Evolutionary conservation across 1,284 basidiomycete genomes (phyloP).

Genomic region (Ganoderma resinaceum): DNA sequence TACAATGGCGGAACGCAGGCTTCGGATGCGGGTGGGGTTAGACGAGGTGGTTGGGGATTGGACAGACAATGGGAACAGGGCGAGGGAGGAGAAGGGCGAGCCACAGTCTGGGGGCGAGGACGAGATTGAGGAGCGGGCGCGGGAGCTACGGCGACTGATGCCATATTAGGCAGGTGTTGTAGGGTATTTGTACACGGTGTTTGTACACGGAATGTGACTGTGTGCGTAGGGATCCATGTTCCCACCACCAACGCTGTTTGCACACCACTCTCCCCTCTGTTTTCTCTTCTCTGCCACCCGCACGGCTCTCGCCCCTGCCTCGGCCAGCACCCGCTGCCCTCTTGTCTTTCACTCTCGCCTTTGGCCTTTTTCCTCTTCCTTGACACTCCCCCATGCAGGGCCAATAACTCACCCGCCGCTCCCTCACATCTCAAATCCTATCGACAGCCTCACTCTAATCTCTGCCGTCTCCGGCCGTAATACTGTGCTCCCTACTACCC

Average conservation of each 20-base stretch:
- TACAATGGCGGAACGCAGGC: constrained; percentile 83
- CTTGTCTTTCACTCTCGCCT: constrained; percentile 26
- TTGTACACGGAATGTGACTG: constrained; percentile 27
- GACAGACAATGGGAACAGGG: constrained; percentile 32
- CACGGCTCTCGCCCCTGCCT: constrained; percentile 17
- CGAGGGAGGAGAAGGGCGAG: constrained; percentile 36
- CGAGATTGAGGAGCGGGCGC: constrained; percentile 66
- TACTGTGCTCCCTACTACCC: constrained; percentile 30
- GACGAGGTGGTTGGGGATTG: constrained; percentile 65
- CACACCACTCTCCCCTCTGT: constrained; percentile 2
- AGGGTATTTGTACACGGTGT: constrained; percentile 29
- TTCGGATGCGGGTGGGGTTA: constrained; percentile 73
- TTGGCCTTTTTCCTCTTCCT: constrained; percentile 7
- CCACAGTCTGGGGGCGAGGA: constrained; percentile 45
- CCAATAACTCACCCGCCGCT: constrained; percentile 33
- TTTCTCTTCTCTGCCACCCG: constrained; percentile 19
- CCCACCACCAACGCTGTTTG: constrained; percentile 24
- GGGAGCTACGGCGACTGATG: constrained; percentile 65
- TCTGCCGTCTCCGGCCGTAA: constrained; percentile 30
- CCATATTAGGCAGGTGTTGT: constrained; percentile 54
- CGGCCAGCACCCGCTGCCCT: constrained; percentile 20
- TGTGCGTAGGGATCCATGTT: not conserved
- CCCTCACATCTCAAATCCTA: constrained; percentile 30
- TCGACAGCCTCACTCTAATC: constrained; percentile 32
- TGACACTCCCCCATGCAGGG: constrained; percentile 30